A percentile compares a stretch with the other conserved stretches of the same genome.
phyloP scores from a whole-genome alignment of 257 asterid genomes.

The Primulina huaijiensis region DNA sequence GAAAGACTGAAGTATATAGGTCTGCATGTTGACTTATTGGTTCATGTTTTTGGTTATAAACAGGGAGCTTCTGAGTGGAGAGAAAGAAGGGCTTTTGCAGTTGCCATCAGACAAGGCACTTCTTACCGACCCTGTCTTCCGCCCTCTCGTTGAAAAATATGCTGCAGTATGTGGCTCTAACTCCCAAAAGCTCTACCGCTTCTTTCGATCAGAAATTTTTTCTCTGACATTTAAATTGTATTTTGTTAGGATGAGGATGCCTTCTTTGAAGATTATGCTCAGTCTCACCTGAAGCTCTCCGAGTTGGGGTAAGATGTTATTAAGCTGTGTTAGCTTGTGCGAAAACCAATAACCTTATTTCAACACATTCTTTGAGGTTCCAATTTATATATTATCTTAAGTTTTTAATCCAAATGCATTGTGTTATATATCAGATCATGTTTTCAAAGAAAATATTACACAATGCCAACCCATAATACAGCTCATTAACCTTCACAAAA shows the following conservation, averaged over 20 bases:
- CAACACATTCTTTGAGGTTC: neutral
- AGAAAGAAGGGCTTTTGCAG: slow-evolving; percentile 60
- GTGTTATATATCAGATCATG: neutral
- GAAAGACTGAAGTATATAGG: neutral
- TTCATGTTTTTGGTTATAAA: neutral
- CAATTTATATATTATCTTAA: no score
- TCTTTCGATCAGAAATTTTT: neutral
- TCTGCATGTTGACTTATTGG: neutral
- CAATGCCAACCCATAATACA: no score
- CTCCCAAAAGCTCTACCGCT: neutral
- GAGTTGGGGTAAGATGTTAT: slow-evolving; percentile 62
- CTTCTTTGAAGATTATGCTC: slow-evolving; percentile 76
- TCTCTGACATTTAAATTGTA: neutral
- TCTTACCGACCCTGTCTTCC: slow-evolving; percentile 52
- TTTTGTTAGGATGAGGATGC: slow-evolving; percentile 70
- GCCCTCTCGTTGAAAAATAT: slow-evolving; percentile 56
- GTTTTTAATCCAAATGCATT: neutral
- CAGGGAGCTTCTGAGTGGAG: slow-evolving; percentile 68
- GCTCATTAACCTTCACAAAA: no score
- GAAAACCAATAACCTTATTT: neutral
- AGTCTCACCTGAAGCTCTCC: slow-evolving; percentile 76
- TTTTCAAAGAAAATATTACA: neutral
- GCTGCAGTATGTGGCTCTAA: slow-evolving; percentile 52
- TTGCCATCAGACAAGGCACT: slow-evolving; percentile 73
- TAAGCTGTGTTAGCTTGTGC: neutral